Base-by-base conservation (phyloP, 2,329 filamentous ascomycete species). In the Aspergillus ustus region DNA sequence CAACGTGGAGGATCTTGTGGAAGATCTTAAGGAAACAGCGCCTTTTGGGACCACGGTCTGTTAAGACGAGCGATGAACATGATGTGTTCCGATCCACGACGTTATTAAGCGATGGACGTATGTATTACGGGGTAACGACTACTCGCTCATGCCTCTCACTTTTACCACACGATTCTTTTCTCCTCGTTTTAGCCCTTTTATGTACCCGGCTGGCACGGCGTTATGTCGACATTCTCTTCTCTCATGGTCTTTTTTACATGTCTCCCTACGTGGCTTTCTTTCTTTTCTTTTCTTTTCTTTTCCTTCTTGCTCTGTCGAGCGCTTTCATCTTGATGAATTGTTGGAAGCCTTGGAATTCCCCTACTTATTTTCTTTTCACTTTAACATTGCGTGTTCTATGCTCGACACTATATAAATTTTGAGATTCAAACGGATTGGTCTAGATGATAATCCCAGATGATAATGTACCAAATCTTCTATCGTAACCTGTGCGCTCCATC, bases 1-100 rank as follows among this genome's bases (percentile, higher is more conserved):
- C 75, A 95, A 91, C 72, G 91, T 96, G 28, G 91, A 93, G 65
- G 91, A 93, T 69, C 83, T 96, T 62, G 91, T 96, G 57, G 88
- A 91, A 74, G 92, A 97, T 76, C 79, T 97, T 69, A 87, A 89
- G 66, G 91, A 91, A 74, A 91, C 87, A 67, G 89, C 90, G 51
- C 90, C 92, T 0, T 92, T 92, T 79, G 89, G 87, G 6, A 75
- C 88, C 6, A 75, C 75, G 19, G 75, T 79, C 40, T 78, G 75
- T 63, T 78, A 68, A 54, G 50, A 63, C 51, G 37, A 57, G 60
- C 58, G 52, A 64, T 64, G 34, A 63, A 53, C 56, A 61, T 54
- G 57, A 62, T 61, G 54, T 50, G 31, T 63, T 61, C 48, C 57
- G 59, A 57, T 43, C n/a, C 57, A 58, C 61, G 44, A 61, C 56